phyloP scores from a whole-genome alignment of 371 early-diverging fungal genomes.

The Mortierella sp. region DNA sequence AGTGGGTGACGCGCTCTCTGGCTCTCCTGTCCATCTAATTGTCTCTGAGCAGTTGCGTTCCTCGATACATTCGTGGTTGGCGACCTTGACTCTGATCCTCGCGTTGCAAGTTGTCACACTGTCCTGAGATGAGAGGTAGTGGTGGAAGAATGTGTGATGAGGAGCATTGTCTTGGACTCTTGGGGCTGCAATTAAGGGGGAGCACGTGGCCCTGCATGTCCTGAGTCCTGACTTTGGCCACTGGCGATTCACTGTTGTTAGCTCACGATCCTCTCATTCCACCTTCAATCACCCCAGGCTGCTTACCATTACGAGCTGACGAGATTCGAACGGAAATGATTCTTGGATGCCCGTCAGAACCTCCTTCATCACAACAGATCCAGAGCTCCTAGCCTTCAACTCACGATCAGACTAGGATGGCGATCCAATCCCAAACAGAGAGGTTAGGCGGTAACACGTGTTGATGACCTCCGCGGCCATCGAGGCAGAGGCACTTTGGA shows the following conservation, averaged over 20 bases:
- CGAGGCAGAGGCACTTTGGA: neutral
- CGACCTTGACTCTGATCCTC: too few species aligned
- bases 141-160: too few species aligned
- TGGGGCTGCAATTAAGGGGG: too few species aligned
- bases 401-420: slow-evolving; percentile 28
- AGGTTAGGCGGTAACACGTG: slow-evolving; percentile 17
- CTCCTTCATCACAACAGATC: slow-evolving; percentile 33
- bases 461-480: slow-evolving; percentile 30
- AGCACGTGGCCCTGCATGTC: too few species aligned
- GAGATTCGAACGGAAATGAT: slow-evolving; percentile 9
- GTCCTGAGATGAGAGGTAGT: too few species aligned
- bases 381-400: slow-evolving; percentile 47
- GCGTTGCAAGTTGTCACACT: too few species aligned
- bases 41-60: slow-evolving; percentile 1
- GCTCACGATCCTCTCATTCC: too few species aligned
- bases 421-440: slow-evolving; percentile 25
- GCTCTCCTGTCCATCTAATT: slow-evolving; percentile 12
- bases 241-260: too few species aligned
- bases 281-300: slow-evolving; percentile 6
- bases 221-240: too few species aligned
- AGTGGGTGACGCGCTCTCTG: neutral
- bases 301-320: neutral
- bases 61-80: slow-evolving; percentile 20
- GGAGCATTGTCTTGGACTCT: too few species aligned
- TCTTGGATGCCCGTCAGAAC: slow-evolving; percentile 20